Evolutionary conservation across 768 basidiomycete species (phyloP), one percentile per base, ranked within the genome.

Genomic region (Porphyrellus cyaneotinctus): DNA sequence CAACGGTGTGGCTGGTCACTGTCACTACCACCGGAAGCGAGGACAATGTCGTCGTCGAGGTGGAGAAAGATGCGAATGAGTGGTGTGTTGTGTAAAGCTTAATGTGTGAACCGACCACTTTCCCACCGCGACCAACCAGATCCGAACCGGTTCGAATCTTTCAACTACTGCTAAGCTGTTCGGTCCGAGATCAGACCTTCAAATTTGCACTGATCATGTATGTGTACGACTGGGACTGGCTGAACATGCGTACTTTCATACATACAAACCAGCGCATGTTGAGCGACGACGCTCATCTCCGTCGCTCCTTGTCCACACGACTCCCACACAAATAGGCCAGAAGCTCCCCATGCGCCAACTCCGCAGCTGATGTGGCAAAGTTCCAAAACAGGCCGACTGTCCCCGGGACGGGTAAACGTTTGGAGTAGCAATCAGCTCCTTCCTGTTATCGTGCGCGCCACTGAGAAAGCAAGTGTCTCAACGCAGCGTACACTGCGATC

Each of bases 391-490:
- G 50, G 43, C 30, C 14, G 2, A 14, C 20, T 44, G 36, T 43
- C 36, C 18, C 36, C 38, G n/a, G n/a, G n/a, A n/a, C n/a, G n/a
- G n/a, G n/a, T n/a, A n/a, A n/a, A n/a, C n/a, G n/a, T 24, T 17
- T 51, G 22, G 48, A 26, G 42, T 35, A 32, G 37, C 15, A 20
- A n/a, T 14, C 51, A 28, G 26, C 22, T 35, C 9, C 24, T 28
- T 15, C 35, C 31, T 23, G 31, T 46, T 30, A 56, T 31, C 50
- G 14, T 26, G 22, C 7, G 18, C 26, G 43, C 49, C 76, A 54
- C 46, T 39, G 52, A 12, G 55, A 51, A 35, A 53, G 45, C 72
- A 78, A 76, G 53, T 76, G 66, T 23, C 76, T 77, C 52, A 81
- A 67, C 2, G 70, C 57, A 1, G 73, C 60, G 51, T 81, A 85